Base-by-base conservation (phyloP, 352 stramenopile species). In the Blastocystis sp. region DNA sequence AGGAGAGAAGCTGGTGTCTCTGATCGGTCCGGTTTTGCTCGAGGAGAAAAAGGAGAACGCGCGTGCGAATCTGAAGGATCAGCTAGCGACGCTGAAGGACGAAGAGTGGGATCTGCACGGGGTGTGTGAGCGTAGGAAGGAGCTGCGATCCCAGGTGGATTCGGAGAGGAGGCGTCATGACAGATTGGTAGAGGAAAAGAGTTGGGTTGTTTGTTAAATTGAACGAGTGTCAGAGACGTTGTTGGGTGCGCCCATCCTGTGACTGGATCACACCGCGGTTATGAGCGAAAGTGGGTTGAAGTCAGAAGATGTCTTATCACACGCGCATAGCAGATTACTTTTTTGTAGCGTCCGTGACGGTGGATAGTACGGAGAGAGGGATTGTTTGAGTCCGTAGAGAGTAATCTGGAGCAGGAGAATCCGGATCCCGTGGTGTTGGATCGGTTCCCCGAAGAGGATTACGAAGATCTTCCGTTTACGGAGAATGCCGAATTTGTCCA, bases 401-500 rank as follows among this genome's bases (percentile, higher is more conserved):
- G 27, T 42, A 57, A 81, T 81, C 36, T 46, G 16, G 69, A 81
- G 36, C 16, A 7, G 42, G 69, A 81, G 38, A 81, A 65, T 64
- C 69, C 69, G 42, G 56, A 64, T 81, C 69, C 69, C 14, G 48
- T 49, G 0, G 56, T 81, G 34, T 7, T 81, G 9, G 69, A 63
- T 65, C 69, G 69, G 16, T 81, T 81, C 36, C 69, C 69, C 21
- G 11, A 32, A 16, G 36, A 32, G 0, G 69, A 81, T 64, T 81
- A 81, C 29, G 69, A 81, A 27, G 69, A 81, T 63, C 7, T 81
- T 29, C 69, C 69, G 14, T 81, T 81, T 81, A 81, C 69, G n/a
- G 69, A 81, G 69, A 81, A 81, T 81, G 69, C 69, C 14, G 69
- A 81, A 27, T 81, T 81, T 64, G 69, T 81, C 27, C 18, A 32